A percentile compares a stretch with the other conserved stretches of the same genome.
phyloP scores from a whole-genome alignment of 768 basidiomycete species.

The Melanogaster broomeanus region DNA sequence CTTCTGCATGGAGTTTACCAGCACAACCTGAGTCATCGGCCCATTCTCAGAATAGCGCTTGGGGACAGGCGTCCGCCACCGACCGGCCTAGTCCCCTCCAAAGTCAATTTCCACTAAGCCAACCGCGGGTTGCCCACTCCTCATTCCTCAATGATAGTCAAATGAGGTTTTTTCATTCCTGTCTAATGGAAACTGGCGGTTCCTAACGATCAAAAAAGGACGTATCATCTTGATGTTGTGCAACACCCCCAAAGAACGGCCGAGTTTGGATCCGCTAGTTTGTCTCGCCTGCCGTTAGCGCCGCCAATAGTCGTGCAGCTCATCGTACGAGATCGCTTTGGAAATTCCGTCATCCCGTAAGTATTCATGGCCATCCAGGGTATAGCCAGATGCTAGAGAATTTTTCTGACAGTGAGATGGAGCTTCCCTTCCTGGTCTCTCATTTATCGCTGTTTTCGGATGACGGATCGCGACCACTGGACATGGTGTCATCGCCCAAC shows the following conservation, averaged over 20 bases:
- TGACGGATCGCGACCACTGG: conserved; percentile 63
- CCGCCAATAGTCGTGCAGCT: conserved; percentile 85
- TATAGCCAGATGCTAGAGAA: conserved; percentile 20
- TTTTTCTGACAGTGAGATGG: conserved; percentile 63
- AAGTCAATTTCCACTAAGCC: conserved; percentile 38
- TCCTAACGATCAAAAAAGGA: conserved; percentile 39
- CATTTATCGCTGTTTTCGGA: conserved; percentile 75
- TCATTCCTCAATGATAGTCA: conserved; percentile 58
- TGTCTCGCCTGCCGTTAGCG: conserved; percentile 81
- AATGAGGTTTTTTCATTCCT: conserved; percentile 45
- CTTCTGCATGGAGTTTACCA: conserved; percentile 43
- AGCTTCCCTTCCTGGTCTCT: conserved; percentile 86
- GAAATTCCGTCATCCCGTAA: conserved; percentile 77
- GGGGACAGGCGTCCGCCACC: conserved; percentile 26
- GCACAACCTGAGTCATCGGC: conserved; percentile 34
- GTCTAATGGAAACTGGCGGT: conserved; percentile 10
- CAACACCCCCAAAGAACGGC: conserved; percentile 85
- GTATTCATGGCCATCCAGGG: conserved; percentile 37
- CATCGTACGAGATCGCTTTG: conserved; percentile 69
- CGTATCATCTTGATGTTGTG: conserved; percentile 81
- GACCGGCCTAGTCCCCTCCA: conserved; percentile 38
- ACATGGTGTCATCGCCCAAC: conserved; percentile 58
- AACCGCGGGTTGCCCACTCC: conserved; percentile 58
- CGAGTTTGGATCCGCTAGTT: conserved; percentile 71
- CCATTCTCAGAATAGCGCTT: conserved; percentile 24